Base-by-base conservation (phyloP, 495 filamentous ascomycete species). In the Neurospora pannonica region DNA sequence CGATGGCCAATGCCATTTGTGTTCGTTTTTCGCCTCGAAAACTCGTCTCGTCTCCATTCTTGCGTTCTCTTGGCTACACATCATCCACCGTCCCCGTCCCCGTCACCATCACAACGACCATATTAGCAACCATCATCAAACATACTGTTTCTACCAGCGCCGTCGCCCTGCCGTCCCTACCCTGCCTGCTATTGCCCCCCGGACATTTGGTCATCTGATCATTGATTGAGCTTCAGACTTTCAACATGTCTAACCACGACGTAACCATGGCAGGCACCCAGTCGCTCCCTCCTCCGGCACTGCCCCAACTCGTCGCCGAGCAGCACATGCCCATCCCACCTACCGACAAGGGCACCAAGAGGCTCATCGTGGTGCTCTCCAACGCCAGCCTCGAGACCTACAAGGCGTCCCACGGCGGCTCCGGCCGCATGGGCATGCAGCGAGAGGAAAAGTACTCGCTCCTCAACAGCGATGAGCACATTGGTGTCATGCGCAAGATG, bases 401-500 rank as follows among this genome's bases (percentile, higher is more conserved):
- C 87, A 95, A 94, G 79, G 93, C 95, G 4, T 91, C 91, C 42
- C 90, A 92, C 70, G 89, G 89, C 72, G 89, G 91, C 34, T 71
- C 82, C 31, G 86, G 86, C 75, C 90, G 92, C 73, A 87, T 85
- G 75, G 91, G 91, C 46, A 85, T 88, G 74, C 88, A 88, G 54
- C 86, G 91, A 31, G 94, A 97, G 77, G 96, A 98, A 77, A 98
- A 98, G 80, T 98, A 96, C 84, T 94, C 94, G 69, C 86, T 99
- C 54, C 88, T 99, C 76, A 99, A 99, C 87, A 97, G 95, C 81
- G 96, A 99, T 78, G 96, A 99, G 84, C 96, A 99, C 81, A 99
- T 99, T 75, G 97, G 96, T 71, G 91, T 98, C 75, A 96, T 98
- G 93, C 92, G 97, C 80, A 99, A 98, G 88, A 98, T 97, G 95